Evolutionary conservation across 2,329 filamentous ascomycete genomes (phyloP).

Genomic region (Fusarium sp.): DNA sequence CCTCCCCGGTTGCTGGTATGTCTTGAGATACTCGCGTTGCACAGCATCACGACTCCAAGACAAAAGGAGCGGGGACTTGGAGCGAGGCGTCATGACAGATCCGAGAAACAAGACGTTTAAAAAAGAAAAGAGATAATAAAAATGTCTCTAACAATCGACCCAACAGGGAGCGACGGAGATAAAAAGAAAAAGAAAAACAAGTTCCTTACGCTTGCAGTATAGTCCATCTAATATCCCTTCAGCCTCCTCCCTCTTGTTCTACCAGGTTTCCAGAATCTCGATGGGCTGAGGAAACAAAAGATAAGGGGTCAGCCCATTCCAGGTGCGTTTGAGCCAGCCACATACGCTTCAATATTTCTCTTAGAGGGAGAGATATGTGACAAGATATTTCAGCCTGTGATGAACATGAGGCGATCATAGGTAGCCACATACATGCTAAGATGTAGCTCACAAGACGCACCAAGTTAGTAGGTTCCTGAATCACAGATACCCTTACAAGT

Average conservation of each 20-base stretch:
- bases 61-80: constrained; percentile 27
- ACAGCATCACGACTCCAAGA: constrained; percentile 20
- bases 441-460: neutral
- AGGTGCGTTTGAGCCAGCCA: constrained; percentile 34
- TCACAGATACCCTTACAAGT: constrained; percentile 16
- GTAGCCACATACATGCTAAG: neutral
- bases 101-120: constrained; percentile 27
- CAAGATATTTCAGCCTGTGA: constrained; percentile 11
- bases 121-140: constrained; percentile 2
- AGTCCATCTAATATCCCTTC: neutral
- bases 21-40: constrained; percentile 15
- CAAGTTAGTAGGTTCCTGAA: neutral
- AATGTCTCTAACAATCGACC: neutral
- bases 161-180: neutral
- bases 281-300: constrained; percentile 9
- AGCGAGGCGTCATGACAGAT: constrained; percentile 14
- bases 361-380: constrained; percentile 20
- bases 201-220: neutral
- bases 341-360: constrained; percentile 18
- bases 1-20: constrained; percentile 34
- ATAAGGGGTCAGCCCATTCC: constrained; percentile 16
- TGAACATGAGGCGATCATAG: constrained; percentile 8
- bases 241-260: constrained; percentile 5
- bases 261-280: constrained; percentile 21
- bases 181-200: neutral